Conservation (phyloP, 2,329 filamentous ascomycete species). For the Lachnellula suecica region DNA sequence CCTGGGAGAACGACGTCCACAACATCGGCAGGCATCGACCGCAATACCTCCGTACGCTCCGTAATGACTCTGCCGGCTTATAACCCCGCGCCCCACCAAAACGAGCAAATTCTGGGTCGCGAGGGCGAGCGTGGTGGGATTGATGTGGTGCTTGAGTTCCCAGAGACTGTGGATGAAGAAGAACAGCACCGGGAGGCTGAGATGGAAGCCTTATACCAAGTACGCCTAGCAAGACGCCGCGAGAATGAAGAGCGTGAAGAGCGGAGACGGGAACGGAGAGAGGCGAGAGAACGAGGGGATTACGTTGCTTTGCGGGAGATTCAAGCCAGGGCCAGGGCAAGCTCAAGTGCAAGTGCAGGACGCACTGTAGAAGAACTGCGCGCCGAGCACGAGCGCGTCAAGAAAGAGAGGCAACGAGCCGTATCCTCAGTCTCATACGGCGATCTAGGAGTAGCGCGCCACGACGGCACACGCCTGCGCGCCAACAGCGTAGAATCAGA, state of each 20-base stretch:
- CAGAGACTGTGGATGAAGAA: constrained; percentile 70
- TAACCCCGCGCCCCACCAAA: constrained; percentile 67
- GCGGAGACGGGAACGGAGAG: constrained; percentile 65
- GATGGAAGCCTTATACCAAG: constrained; percentile 92
- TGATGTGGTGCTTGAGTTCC: constrained; percentile 84
- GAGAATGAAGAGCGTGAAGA: constrained; percentile 78
- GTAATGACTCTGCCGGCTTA: constrained; percentile 93
- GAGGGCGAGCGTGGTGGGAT: constrained; percentile 92
- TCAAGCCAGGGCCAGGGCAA: constrained; percentile 51
- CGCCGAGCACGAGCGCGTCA: constrained; percentile 53
- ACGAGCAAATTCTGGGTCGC: constrained; percentile 79
- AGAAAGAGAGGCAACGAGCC: constrained; percentile 61
- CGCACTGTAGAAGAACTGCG: constrained; percentile 61
- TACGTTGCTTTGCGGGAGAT: constrained; percentile 66
- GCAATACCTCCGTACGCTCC: constrained; percentile 85
- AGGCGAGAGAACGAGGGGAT: constrained; percentile 73
- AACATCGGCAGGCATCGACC: constrained; percentile 55
- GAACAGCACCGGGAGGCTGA: constrained; percentile 84
- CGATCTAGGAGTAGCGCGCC: constrained; percentile 72
- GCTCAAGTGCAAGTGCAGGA: constrained; percentile 17
- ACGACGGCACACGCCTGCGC: constrained; percentile 74
- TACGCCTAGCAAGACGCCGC: constrained; percentile 73
- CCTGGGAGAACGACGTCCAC: constrained; percentile 1
- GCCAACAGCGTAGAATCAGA: constrained; percentile 75
- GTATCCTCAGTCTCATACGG: constrained; percentile 77